phyloP scores from a whole-genome alignment of 2,329 filamentous ascomycete species.

The Colletotrichum limetticola region DNA sequence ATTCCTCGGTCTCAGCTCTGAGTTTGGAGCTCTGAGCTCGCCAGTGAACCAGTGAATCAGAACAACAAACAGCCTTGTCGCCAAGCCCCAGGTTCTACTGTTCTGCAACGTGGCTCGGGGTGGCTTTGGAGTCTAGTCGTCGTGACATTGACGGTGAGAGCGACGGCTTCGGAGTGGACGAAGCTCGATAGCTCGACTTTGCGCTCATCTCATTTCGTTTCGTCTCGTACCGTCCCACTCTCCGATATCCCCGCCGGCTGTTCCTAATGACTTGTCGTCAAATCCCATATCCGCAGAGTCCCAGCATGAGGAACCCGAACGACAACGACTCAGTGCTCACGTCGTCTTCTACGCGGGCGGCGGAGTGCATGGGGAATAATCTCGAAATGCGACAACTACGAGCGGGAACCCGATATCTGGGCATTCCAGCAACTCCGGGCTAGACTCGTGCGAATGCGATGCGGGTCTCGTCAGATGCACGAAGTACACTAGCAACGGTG shows the following conservation, averaged over 20 bases:
- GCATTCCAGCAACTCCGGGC: background rate
- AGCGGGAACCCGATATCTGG: background rate
- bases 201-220: background rate
- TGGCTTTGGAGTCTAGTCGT: background rate
- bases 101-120: background rate
- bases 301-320: background rate
- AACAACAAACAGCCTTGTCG: background rate
- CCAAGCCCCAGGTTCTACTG: background rate
- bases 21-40: too few relatives aligned
- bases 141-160: conserved; percentile 2
- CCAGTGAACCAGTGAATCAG: background rate
- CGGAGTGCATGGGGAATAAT: background rate
- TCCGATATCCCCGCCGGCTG: background rate
- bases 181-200: background rate
- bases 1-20: background rate
- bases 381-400: conserved; percentile 5
- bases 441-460: background rate
- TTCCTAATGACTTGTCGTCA: background rate
- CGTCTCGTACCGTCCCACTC: conserved; percentile 1
- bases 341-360: background rate
- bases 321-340: background rate
- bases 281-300: background rate
- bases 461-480: background rate
- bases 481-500: background rate
- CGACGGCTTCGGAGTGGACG: background rate